Evolutionary conservation across 2,329 filamentous ascomycete genomes (phyloP).

Genomic region (Diaporthe citriasiana): DNA sequence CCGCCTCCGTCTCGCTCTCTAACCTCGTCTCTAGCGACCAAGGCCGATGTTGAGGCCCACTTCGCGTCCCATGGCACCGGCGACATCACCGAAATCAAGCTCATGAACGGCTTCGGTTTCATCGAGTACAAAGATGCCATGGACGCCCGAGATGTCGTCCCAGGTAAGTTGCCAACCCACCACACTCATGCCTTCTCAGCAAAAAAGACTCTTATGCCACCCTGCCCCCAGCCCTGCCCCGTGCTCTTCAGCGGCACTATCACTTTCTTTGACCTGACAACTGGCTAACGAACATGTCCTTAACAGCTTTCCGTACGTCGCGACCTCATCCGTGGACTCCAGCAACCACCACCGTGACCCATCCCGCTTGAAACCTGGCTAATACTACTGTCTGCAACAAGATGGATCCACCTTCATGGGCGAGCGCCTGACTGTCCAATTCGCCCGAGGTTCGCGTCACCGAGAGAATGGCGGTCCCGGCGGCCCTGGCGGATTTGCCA

Average conservation of each 20-base stretch:
- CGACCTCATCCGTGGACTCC: conserved; percentile 52
- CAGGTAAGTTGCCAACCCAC: conserved; percentile 74
- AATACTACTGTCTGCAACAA: conserved; percentile 60
- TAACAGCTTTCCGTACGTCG: conserved; percentile 73
- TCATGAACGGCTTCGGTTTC: conserved; percentile 99
- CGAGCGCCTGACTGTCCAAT: conserved; percentile 97
- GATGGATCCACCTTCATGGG: conserved; percentile 99
- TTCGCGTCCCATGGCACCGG: conserved; percentile 96
- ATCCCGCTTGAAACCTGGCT: conserved; percentile 52
- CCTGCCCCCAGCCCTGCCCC: conserved; percentile 44
- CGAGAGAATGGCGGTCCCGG: conserved; percentile 54
- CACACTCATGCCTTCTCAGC: conserved; percentile 27
- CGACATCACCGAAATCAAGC: conserved; percentile 98
- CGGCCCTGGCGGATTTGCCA: conserved; percentile 57
- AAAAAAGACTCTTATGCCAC: conserved; percentile 40
- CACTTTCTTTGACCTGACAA: conserved; percentile 10
- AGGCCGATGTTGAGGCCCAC: conserved; percentile 95
- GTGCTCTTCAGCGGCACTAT: conserved; percentile 44
- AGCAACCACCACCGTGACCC: conserved; percentile 45
- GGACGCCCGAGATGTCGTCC: conserved; percentile 98
- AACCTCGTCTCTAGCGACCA: conserved; percentile 77
- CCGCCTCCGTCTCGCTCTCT: conserved; percentile 20
- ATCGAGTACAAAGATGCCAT: conserved; percentile 99
- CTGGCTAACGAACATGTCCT: conserved; percentile 48
- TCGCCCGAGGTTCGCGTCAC: conserved; percentile 86